phyloP scores from a whole-genome alignment of 495 filamentous ascomycete genomes.

The Penicillium verhagenii region DNA sequence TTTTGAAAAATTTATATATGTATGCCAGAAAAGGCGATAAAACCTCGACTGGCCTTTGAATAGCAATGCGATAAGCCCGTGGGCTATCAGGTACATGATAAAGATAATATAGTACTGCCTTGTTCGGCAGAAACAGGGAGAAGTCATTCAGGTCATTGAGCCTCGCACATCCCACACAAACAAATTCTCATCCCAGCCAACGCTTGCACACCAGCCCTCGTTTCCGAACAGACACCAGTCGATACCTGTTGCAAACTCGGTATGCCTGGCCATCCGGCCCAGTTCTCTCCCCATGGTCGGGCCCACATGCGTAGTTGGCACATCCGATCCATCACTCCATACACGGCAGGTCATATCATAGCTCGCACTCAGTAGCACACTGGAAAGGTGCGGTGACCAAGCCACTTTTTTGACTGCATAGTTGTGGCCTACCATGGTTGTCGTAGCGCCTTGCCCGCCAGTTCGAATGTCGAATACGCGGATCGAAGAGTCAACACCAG shows the following conservation, averaged over 20 bases:
- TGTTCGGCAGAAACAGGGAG: not conserved
- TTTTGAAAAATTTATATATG: too few species aligned
- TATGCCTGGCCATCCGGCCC: constrained; percentile 86
- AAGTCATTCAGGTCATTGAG: constrained; percentile 48
- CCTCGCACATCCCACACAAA: constrained; percentile 87
- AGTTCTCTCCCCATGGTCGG: constrained; percentile 63
- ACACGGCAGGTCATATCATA: constrained; percentile 98
- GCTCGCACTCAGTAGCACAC: constrained; percentile 81
- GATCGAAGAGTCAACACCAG: constrained; percentile 83
- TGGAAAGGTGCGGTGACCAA: constrained; percentile 89
- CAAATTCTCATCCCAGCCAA: constrained; percentile 89
- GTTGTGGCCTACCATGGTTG: constrained; percentile 76
- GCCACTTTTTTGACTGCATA: constrained; percentile 82
- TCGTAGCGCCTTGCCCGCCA: constrained; percentile 65
- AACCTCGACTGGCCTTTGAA: too few species aligned
- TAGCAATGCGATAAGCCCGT: too few species aligned
- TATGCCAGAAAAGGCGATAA: too few species aligned
- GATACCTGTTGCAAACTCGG: constrained; percentile 95
- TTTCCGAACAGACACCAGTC: constrained; percentile 97
- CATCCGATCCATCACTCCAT: constrained; percentile 70
- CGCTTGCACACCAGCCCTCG: constrained; percentile 93
- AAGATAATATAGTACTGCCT: too few species aligned
- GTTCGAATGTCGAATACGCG: constrained; percentile 86
- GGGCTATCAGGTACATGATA: too few species aligned
- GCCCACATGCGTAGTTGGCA: constrained; percentile 39